Evolutionary conservation across 1,284 basidiomycete genomes (phyloP).

Genomic region (Microbotryum lychnidis-dioicae): DNA sequence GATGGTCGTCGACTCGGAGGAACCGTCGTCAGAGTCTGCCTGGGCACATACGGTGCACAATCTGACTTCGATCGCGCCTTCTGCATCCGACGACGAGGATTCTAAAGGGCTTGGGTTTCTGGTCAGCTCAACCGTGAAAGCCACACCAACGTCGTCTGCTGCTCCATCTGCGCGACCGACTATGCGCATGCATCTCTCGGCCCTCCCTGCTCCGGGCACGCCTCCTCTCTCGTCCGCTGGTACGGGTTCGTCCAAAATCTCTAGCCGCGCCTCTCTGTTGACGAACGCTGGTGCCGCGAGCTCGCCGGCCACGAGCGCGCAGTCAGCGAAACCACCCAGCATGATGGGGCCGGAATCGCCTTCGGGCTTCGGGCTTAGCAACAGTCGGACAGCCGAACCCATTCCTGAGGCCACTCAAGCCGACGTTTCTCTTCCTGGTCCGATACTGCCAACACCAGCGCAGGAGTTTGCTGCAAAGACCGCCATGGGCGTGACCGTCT

Average conservation of each 20-base stretch:
- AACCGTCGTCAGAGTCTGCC: background rate
- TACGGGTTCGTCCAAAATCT: background rate
- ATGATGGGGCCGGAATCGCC: background rate
- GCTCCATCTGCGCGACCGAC: background rate
- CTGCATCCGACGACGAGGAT: background rate
- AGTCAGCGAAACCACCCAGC: background rate
- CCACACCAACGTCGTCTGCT: no score
- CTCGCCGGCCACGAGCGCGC: background rate
- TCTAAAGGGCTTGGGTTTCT: background rate
- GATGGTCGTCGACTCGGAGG: background rate
- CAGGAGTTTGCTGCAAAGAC: background rate
- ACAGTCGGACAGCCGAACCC: no score
- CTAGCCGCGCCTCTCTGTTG: background rate
- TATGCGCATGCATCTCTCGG: background rate
- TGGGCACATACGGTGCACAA: background rate
- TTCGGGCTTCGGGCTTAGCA: background rate
- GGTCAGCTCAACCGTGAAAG: no score
- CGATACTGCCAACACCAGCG: no score
- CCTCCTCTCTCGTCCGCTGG: slow-evolving; percentile 1
- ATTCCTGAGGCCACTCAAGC: background rate
- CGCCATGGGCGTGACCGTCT: slow-evolving; percentile 20
- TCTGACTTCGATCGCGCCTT: background rate
- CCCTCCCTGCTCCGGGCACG: background rate
- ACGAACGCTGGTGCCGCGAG: background rate
- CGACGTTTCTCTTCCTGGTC: no score